Conservation (phyloP, 208 protist genomes). For the Tritrichomonas musculus region DNA sequence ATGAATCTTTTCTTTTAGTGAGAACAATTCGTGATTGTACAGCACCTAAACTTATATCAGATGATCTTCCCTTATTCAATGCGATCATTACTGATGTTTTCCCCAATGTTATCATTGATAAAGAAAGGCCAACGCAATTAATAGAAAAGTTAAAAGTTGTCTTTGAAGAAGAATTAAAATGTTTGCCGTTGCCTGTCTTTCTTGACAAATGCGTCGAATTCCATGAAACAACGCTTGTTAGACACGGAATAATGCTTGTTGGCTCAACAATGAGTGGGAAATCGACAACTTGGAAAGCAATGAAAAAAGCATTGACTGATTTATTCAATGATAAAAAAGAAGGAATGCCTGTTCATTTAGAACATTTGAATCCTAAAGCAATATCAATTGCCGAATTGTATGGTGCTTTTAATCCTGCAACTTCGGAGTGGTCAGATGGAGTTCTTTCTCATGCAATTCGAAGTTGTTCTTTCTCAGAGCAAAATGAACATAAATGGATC, state of each 20-base stretch:
- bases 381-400: conserved; percentile 94
- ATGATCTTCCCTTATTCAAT: conserved; percentile 81
- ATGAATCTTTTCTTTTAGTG: conserved; percentile 80
- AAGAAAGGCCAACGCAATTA: conserved; percentile 46
- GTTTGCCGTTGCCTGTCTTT: not conserved
- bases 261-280: conserved; percentile 75
- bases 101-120: conserved; percentile 44
- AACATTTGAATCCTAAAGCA: conserved; percentile 87
- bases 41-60: conserved; percentile 49
- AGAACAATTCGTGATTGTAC: conserved; percentile 69
- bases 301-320: conserved; percentile 92
- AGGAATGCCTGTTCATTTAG: conserved; percentile 55
- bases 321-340: conserved; percentile 79
- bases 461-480: conserved; percentile 63
- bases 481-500: conserved; percentile 73
- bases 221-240: conserved; percentile 88
- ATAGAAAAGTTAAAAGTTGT: conserved; percentile 33
- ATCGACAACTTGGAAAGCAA: conserved; percentile 56
- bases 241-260: conserved; percentile 93
- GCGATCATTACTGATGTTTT: conserved; percentile 76
- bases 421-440: conserved; percentile 70
- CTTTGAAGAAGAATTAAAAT: not conserved
- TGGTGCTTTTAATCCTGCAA: conserved; percentile 82
- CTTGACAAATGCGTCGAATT: conserved; percentile 47
- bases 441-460: conserved; percentile 66